These are phyloP conservation scores for Solanum hybrid DNA, from an alignment of 305 asterid genomes.

Conservation along the genomic window DNA sequence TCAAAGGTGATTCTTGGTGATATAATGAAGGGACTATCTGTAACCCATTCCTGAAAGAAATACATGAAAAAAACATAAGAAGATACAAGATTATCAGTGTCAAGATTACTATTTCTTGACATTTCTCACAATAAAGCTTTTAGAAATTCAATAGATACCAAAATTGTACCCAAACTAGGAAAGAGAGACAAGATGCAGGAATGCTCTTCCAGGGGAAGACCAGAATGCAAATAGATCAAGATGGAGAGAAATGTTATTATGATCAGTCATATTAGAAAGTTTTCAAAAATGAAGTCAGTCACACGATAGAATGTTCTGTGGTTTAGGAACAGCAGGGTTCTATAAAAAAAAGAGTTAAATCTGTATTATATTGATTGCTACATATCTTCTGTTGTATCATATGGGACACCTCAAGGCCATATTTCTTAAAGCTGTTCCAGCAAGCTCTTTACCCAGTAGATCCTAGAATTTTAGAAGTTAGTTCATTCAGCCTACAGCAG, in stretches of 20 bases:
- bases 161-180: not conserved
- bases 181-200: not conserved
- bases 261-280: not conserved
- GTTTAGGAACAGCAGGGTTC: not conserved
- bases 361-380: not conserved
- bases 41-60: constrained; percentile 90
- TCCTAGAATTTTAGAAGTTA: not conserved
- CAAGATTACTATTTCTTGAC: not conserved
- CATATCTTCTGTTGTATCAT: not conserved
- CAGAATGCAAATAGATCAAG: not conserved
- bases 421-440: not conserved
- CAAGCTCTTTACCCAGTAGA: not conserved
- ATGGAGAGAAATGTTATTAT: not conserved
- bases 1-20: constrained; percentile 96
- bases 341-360: not conserved
- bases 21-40: constrained; percentile 87
- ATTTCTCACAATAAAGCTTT: not conserved
- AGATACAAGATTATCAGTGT: constrained; percentile 1
- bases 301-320: not conserved
- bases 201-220: not conserved
- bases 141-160: not conserved
- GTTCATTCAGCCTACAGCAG: not conserved
- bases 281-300: not conserved
- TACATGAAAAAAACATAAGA: constrained; percentile 8
- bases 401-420: not conserved